A percentile compares a stretch with the other conserved stretches of the same genome.
phyloP scores from a whole-genome alignment of 345 rosid species.

The Cardamine occulta region DNA sequence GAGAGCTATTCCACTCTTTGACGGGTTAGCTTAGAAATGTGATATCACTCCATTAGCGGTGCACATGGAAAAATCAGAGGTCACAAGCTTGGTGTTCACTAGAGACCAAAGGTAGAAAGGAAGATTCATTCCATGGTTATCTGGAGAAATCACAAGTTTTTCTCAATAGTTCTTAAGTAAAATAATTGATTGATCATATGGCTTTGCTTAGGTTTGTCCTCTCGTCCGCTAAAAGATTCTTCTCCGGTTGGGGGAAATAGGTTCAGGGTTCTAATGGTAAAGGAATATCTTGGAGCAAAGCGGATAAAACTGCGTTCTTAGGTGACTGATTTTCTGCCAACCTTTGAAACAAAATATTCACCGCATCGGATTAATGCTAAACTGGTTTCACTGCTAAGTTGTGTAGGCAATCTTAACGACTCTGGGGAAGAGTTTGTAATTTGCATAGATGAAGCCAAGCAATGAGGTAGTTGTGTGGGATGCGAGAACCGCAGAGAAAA shows the following conservation, averaged over 20 bases:
- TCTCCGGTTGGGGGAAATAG: too few relatives aligned
- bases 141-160: background rate
- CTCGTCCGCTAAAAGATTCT: constrained; percentile 83
- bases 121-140: constrained; percentile 6
- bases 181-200: constrained; percentile 11
- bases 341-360: constrained; percentile 9
- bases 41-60: constrained; percentile 62
- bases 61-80: constrained; percentile 81
- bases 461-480: constrained; percentile 81
- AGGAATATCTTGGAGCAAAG: constrained; percentile 74
- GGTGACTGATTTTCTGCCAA: constrained; percentile 47
- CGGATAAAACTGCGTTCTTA: constrained; percentile 67
- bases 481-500: constrained; percentile 67
- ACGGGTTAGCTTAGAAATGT: constrained; percentile 71
- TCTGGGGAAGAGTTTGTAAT: constrained; percentile 83
- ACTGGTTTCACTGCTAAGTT: background rate
- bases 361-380: constrained; percentile 3
- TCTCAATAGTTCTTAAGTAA: background rate
- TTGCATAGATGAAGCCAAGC: constrained; percentile 47
- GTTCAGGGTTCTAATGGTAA: constrained; percentile 75
- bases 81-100: constrained; percentile 69
- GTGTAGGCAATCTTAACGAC: constrained; percentile 78
- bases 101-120: constrained; percentile 76
- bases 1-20: constrained; percentile 77
- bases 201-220: constrained; percentile 66